These are phyloP conservation scores for Fusarium sp. DNA, from an alignment of 2,329 filamentous ascomycete genomes.

Conservation along the genomic window DNA sequence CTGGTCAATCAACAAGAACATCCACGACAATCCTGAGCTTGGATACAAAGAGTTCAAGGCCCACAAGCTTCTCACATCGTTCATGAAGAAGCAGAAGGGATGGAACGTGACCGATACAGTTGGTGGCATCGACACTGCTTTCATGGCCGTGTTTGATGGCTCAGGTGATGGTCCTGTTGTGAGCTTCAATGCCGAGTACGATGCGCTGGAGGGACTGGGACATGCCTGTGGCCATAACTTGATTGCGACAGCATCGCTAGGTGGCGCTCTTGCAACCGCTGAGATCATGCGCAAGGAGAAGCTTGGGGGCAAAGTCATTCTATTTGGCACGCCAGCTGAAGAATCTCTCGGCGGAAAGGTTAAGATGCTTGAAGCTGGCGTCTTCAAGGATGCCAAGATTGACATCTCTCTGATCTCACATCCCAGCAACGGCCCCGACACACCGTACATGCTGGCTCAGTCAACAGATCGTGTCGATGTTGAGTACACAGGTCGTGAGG, in stretches of 20 bases:
- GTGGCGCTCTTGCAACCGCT: conserved; percentile 25
- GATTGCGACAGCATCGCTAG: conserved; percentile 31
- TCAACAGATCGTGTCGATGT: conserved; percentile 33
- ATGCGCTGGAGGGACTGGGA: conserved; percentile 28
- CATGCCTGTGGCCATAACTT: conserved; percentile 38
- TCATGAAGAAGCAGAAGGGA: conserved; percentile 45
- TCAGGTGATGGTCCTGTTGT: conserved; percentile 50
- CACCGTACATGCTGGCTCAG: conserved; percentile 26
- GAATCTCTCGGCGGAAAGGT: conserved; percentile 35
- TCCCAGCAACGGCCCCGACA: conserved; percentile 19
- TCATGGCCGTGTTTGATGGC: conserved; percentile 53
- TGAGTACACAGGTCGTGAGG: conserved; percentile 20
- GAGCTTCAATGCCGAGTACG: conserved; percentile 55
- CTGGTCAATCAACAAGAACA: conserved; percentile 50
- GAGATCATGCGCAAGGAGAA: conserved; percentile 35
- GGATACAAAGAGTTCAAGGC: conserved; percentile 55
- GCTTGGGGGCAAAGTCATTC: conserved; percentile 26
- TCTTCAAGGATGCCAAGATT: conserved; percentile 32
- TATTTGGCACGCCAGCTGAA: conserved; percentile 37
- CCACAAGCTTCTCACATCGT: conserved; percentile 53
- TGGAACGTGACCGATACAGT: conserved; percentile 54
- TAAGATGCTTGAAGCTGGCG: conserved; percentile 32
- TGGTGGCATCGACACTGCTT: conserved; percentile 55
- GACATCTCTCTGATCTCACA: conserved; percentile 39
- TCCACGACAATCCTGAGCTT: conserved; percentile 57